Evolutionary conservation across 768 basidiomycete genomes (phyloP).

Genomic region (Pleurotus ostreatus): DNA sequence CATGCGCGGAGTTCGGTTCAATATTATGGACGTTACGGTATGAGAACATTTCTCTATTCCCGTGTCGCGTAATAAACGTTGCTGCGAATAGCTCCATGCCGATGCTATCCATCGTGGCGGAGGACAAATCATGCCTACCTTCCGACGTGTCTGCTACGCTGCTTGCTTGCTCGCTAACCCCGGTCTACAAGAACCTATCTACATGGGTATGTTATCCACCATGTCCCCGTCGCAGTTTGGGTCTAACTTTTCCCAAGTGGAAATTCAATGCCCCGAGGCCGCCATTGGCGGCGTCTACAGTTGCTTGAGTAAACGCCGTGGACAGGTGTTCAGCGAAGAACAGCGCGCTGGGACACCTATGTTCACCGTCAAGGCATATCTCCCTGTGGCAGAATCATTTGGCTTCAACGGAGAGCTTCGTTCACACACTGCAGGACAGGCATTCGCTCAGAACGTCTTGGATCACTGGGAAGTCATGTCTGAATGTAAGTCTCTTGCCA

Average conservation of each 20-base stretch:
- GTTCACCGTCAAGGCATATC: conserved; percentile 98
- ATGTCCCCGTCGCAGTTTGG: not conserved
- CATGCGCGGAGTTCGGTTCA: conserved; percentile 97
- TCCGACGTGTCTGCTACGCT: conserved; percentile 94
- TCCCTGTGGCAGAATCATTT: conserved; percentile 89
- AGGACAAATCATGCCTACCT: conserved; percentile 96
- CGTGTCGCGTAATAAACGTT: not conserved
- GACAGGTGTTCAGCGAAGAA: conserved; percentile 97
- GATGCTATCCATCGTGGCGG: conserved; percentile 99
- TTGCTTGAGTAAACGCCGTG: conserved; percentile 92
- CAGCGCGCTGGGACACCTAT: conserved; percentile 96
- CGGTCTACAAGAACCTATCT: conserved; percentile 93
- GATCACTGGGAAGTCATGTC: conserved; percentile 90
- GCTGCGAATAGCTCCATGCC: conserved; percentile 69
- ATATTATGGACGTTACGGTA: conserved; percentile 93
- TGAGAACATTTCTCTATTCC: not conserved
- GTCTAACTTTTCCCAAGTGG: conserved; percentile 48
- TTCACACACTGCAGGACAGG: conserved; percentile 90
- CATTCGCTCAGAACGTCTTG: conserved; percentile 95
- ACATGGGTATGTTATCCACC: conserved; percentile 57
- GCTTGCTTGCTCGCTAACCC: conserved; percentile 91
- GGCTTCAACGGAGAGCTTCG: conserved; percentile 98
- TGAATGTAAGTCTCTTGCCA: conserved; percentile 51
- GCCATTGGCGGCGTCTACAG: conserved; percentile 98
- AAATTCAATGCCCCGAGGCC: conserved; percentile 97